Conservation (phyloP, 192 early-diverging fungal species). For the Rhizophagus clarus region DNA sequence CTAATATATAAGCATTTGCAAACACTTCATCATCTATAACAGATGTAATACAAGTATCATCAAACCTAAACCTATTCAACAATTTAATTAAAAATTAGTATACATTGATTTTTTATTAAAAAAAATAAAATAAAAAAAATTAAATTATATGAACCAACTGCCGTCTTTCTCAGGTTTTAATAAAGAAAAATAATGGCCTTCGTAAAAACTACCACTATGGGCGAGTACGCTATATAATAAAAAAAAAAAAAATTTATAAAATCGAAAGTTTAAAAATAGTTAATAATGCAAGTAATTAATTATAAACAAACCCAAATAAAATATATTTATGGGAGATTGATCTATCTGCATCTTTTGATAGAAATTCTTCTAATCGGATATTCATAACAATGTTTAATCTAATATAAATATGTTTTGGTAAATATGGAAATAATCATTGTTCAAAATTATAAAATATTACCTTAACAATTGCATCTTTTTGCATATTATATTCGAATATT, state of each 20-base stretch:
- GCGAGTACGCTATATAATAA: slow-evolving; percentile 74
- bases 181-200: slow-evolving; percentile 95
- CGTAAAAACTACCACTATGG: slow-evolving; percentile 90
- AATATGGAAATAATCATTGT: no score
- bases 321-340: slow-evolving; percentile 74
- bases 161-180: slow-evolving; percentile 77
- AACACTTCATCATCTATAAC: slow-evolving; percentile 79
- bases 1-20: slow-evolving; percentile 99
- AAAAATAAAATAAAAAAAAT: no score
- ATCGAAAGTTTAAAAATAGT: no score
- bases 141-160: slow-evolving; percentile 59
- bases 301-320: slow-evolving; percentile 72
- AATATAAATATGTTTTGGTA: no score
- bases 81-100: no score
- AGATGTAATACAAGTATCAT: slow-evolving; percentile 91
- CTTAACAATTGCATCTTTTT: slow-evolving; percentile 88
- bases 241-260: background rate
- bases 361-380: slow-evolving; percentile 84
- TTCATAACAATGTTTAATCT: slow-evolving; percentile 96
- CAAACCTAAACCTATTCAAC: slow-evolving; percentile 85
- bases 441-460: no score
- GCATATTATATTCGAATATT: slow-evolving; percentile 98
- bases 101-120: no score
- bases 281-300: background rate
- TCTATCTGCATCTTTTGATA: slow-evolving; percentile 67